A percentile compares a stretch with the other conserved stretches of the same genome.
Conservation (phyloP, 78 protist genomes). For the Dictyostelium brefeldianum region DNA sequence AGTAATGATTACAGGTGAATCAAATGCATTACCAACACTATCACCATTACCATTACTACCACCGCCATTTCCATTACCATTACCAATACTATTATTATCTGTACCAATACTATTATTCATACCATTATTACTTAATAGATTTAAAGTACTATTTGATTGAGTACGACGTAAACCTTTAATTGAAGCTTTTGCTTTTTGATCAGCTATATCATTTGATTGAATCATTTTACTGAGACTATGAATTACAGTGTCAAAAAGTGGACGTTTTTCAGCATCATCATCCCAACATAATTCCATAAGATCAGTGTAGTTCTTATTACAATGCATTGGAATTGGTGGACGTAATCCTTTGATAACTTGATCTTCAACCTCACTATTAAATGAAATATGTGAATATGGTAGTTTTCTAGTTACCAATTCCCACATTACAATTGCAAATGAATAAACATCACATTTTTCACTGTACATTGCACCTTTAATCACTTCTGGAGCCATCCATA, state of each 20-base stretch:
- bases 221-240: constrained; percentile 32
- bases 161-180: constrained; percentile 46
- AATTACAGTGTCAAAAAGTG: constrained; percentile 43
- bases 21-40: not conserved
- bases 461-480: constrained; percentile 49
- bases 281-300: constrained; percentile 59
- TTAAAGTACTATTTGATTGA: constrained; percentile 34
- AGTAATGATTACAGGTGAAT: not conserved
- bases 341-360: constrained; percentile 41
- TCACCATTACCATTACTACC: not conserved
- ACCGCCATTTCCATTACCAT: not conserved
- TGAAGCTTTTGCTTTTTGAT: constrained; percentile 63
- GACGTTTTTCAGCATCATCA: constrained; percentile 30
- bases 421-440: constrained; percentile 74
- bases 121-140: not conserved
- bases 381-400: constrained; percentile 34
- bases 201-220: constrained; percentile 18
- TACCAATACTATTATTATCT: not conserved
- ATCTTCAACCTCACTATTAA: constrained; percentile 53
- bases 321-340: constrained; percentile 46
- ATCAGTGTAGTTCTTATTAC: constrained; percentile 4
- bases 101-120: not conserved
- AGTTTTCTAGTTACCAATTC: constrained; percentile 62
- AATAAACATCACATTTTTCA: constrained; percentile 69
- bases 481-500: constrained; percentile 79